These are phyloP conservation scores for Magnolia officinalis DNA, from an alignment of 164 flowering plant genomes.

Conservation along the genomic window DNA sequence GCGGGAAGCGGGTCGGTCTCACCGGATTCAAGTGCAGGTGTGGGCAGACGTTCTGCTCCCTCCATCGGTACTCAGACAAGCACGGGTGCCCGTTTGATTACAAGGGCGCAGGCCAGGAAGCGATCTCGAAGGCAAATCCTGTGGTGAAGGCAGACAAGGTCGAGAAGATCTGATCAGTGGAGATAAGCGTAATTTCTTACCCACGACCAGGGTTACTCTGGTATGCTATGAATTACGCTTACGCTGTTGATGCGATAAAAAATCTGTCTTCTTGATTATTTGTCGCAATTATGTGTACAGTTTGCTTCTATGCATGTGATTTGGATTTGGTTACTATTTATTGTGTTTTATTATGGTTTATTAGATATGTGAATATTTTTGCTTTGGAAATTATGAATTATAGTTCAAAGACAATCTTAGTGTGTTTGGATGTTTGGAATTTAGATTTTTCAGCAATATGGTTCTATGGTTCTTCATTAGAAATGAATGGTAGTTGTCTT, in stretches of 20 bases:
- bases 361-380: neutral
- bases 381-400: neutral
- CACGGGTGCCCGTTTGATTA: constrained; percentile 60
- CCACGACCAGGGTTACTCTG: neutral
- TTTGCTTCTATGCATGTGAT: neutral
- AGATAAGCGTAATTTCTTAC: neutral
- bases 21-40: constrained; percentile 67
- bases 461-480: neutral
- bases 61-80: constrained; percentile 56
- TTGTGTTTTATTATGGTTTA: neutral
- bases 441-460: neutral
- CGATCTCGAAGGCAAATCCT: constrained; percentile 60
- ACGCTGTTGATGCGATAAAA: neutral
- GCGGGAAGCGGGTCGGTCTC: constrained; percentile 54
- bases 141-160: constrained; percentile 65
- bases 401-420: neutral
- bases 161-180: constrained; percentile 33
- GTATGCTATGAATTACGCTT: constrained; percentile 4
- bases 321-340: constrained; percentile 1
- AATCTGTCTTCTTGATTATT: neutral
- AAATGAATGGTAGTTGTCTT: neutral
- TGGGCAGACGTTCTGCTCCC: constrained; percentile 55
- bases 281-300: neutral
- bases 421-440: neutral
- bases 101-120: constrained; percentile 54